Base-by-base conservation (phyloP, 352 stramenopile genomes). In the Globisporangium cylindrosporum region DNA sequence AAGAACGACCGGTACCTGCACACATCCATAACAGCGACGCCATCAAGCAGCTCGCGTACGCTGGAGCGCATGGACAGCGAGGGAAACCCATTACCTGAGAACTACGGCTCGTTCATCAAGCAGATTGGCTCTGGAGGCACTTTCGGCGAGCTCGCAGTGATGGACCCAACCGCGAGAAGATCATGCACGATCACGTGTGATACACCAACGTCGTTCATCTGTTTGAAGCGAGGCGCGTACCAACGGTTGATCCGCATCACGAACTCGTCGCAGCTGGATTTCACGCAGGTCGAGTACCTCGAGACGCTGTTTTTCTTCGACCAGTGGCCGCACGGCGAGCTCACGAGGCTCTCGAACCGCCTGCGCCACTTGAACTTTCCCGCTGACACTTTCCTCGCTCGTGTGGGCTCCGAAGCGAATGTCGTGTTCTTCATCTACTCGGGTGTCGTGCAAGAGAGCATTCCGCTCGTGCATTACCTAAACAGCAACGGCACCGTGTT, bases 261-360 rank as follows among this genome's bases (percentile, higher is more conserved):
- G 1, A 93, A 95, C 62, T 93, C 86, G 22, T 86, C 81, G 32
- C 80, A 91, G 32, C 73, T 95, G 18, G 84, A 92, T 51, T 95
- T 93, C 32, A 95, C 87, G 2, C 84, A 89, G 59, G 77, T 88
- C n/a, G 87, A 94, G 67, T 92, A 90, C 53, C 73, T 94, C 29
- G 82, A 94, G 64, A 91, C 87, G 38, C 78, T 93, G 29, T 91
- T 84, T 41, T 92, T 90, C 66, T 93, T 95, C 27, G 80, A 87
- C n/a, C 64, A 67, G 3, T 95, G 87, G 87, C 82, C 81, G 14
- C 87, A 94, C 38, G 78, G 77, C 22, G 83, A 93, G 32, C 81
- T 94, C 59, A 87, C 76, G 62, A 73, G 85, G 3, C 66, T 94
- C 9, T 92, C 85, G 0, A 91, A 91, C 36, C 85, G 84, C 5